Percentiles rank a stretch among this genome's conserved stretches.
These are phyloP conservation scores for Curvularia lunata DNA, from an alignment of 2,329 filamentous ascomycete genomes.

Conservation along the genomic window DNA sequence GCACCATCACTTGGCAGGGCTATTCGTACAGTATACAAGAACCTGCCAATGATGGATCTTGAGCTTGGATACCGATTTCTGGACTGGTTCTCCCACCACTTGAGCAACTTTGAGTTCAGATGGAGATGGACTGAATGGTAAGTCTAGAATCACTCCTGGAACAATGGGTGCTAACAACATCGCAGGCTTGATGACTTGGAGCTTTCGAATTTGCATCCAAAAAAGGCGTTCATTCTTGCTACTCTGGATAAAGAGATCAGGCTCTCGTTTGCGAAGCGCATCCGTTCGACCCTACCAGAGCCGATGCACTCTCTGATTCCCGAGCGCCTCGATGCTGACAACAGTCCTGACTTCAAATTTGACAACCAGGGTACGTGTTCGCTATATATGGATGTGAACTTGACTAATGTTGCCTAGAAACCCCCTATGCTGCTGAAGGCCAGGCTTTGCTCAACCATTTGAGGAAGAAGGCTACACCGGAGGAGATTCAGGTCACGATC, in stretches of 20 bases:
- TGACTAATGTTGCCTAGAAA: constrained; percentile 57
- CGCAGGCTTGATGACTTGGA: constrained; percentile 77
- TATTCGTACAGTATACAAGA: constrained; percentile 89
- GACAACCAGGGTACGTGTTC: constrained; percentile 68
- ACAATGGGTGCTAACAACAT: constrained; percentile 15
- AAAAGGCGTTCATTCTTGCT: constrained; percentile 91
- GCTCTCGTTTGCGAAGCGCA: constrained; percentile 92
- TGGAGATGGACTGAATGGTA: constrained; percentile 99
- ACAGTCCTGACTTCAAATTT: constrained; percentile 94
- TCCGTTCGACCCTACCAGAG: constrained; percentile 88
- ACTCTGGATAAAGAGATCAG: constrained; percentile 96
- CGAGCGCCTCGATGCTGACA: constrained; percentile 89
- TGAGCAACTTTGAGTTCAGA: constrained; percentile 98
- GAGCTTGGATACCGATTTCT: constrained; percentile 87
- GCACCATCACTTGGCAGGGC: constrained; percentile 91
- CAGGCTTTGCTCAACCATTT: constrained; percentile 79
- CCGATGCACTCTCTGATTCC: constrained; percentile 82
- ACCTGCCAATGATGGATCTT: constrained; percentile 80
- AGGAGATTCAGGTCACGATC: constrained; percentile 83
- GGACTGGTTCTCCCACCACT: constrained; percentile 97
- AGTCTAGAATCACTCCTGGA: constrained; percentile 28
- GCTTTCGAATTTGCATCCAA: constrained; percentile 77
- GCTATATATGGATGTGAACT: background rate
- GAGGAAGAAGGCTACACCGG: constrained; percentile 81
- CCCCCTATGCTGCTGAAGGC: constrained; percentile 84